Evolutionary conservation across 78 protist genomes (phyloP).

Genomic region (slime mould (Dictyostelium discoideum)): DNA sequence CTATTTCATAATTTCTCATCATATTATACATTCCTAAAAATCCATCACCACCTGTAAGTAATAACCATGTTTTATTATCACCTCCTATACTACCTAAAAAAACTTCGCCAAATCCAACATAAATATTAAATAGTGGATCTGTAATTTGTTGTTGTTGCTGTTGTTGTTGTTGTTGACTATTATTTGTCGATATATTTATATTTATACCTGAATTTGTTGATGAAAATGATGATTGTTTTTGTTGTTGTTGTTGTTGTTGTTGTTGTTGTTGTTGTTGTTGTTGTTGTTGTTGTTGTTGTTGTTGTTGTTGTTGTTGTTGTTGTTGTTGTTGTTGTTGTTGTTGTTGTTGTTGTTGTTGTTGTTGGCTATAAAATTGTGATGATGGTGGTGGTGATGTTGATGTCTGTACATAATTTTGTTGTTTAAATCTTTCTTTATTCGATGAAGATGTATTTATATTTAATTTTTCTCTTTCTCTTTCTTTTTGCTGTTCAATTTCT

Average conservation of each 20-base stretch:
- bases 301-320: too few relatives aligned
- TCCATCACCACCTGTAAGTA: constrained; percentile 35
- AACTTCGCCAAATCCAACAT: constrained; percentile 23
- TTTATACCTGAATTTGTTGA: neutral
- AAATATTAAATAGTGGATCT: constrained; percentile 62
- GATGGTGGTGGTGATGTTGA: neutral
- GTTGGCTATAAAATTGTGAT: neutral
- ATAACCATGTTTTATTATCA: constrained; percentile 49
- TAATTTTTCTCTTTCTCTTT: neutral
- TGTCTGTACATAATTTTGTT: neutral
- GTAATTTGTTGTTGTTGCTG: neutral
- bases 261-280: too few relatives aligned
- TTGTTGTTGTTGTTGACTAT: neutral
- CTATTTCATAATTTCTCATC: constrained; percentile 15
- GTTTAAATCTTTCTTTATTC: neutral
- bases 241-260: too few relatives aligned
- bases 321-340: too few relatives aligned
- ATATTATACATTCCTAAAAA: neutral
- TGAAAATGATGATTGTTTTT: neutral
- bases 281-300: too few relatives aligned
- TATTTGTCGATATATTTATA: neutral
- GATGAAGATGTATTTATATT: neutral
- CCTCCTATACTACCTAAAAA: constrained; percentile 55
- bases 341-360: too few relatives aligned
- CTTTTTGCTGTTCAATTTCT: neutral